Conservation (phyloP, 2,329 filamentous ascomycete genomes). For the Leptographium flavum region DNA sequence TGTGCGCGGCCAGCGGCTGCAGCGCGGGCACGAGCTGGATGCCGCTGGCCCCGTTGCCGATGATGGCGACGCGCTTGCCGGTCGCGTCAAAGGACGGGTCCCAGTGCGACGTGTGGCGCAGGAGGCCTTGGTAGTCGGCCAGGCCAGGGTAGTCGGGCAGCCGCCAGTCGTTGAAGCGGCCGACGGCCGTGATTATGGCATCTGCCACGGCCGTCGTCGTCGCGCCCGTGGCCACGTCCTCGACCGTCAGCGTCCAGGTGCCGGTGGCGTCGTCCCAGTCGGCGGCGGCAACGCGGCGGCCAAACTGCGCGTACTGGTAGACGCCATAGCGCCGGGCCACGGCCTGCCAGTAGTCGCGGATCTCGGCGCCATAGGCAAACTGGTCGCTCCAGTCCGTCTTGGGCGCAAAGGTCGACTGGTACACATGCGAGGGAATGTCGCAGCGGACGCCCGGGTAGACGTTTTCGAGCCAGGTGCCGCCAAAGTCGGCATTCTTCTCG, state of each 20-base stretch:
- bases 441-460: conserved; percentile 27
- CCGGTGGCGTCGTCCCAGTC: conserved; percentile 37
- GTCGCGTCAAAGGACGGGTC: conserved; percentile 31
- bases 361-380: conserved; percentile 53
- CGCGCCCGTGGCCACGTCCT: conserved; percentile 23
- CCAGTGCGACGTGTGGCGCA: conserved; percentile 44
- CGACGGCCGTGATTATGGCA: conserved; percentile 48
- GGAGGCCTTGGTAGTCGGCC: conserved; percentile 32
- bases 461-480: conserved; percentile 22
- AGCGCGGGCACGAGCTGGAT: conserved; percentile 35
- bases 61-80: conserved; percentile 34
- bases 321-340: conserved; percentile 50
- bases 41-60: conserved; percentile 40
- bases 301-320: conserved; percentile 40
- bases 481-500: conserved; percentile 54
- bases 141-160: conserved; percentile 38
- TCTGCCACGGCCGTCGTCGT: conserved; percentile 32
- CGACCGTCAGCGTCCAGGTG: conserved; percentile 41
- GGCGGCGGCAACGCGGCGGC: conserved; percentile 38
- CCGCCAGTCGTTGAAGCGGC: conserved; percentile 40
- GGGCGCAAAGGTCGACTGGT: conserved; percentile 53
- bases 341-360: conserved; percentile 50
- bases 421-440: conserved; percentile 56
- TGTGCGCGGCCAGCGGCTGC: conserved; percentile 29
- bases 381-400: conserved; percentile 56